phyloP scores from a whole-genome alignment of 2,329 filamentous ascomycete genomes.

The Aureobasidium namibiae region DNA sequence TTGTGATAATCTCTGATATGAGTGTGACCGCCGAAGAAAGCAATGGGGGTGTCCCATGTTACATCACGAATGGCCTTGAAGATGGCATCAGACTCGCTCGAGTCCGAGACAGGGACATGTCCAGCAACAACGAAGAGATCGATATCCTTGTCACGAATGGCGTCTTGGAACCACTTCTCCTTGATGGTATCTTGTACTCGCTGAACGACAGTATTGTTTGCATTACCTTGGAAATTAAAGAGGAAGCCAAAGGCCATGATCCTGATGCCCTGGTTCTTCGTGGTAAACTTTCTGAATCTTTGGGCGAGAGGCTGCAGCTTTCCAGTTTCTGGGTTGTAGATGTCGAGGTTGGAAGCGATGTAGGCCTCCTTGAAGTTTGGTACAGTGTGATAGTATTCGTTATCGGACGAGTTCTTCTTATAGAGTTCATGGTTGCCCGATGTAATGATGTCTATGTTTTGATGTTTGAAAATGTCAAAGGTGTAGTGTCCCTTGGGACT shows the following conservation, averaged over 20 bases:
- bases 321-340: constrained; percentile 63
- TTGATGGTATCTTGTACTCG: constrained; percentile 71
- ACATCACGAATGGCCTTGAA: constrained; percentile 69
- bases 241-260: constrained; percentile 89
- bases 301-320: constrained; percentile 67
- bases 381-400: constrained; percentile 72
- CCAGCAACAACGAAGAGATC: constrained; percentile 83
- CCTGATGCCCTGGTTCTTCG: constrained; percentile 76
- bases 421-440: constrained; percentile 96
- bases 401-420: constrained; percentile 64
- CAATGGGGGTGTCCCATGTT: constrained; percentile 76
- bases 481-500: constrained; percentile 81
- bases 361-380: constrained; percentile 76
- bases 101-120: constrained; percentile 69
- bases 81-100: constrained; percentile 68
- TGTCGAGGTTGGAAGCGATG: constrained; percentile 87
- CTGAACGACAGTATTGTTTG: constrained; percentile 82
- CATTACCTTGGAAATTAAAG: constrained; percentile 86
- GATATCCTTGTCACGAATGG: constrained; percentile 67
- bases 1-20: constrained; percentile 79
- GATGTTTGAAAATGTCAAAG: constrained; percentile 76
- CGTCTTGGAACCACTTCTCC: constrained; percentile 81
- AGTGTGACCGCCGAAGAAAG: constrained; percentile 84
- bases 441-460: constrained; percentile 75
- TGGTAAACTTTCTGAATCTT: constrained; percentile 82